Percentiles rank a stretch among this genome's conserved stretches.
These are phyloP conservation scores for Claviceps fusiformis DNA, from an alignment of 2,329 filamentous ascomycete species.

Conservation along the genomic window DNA sequence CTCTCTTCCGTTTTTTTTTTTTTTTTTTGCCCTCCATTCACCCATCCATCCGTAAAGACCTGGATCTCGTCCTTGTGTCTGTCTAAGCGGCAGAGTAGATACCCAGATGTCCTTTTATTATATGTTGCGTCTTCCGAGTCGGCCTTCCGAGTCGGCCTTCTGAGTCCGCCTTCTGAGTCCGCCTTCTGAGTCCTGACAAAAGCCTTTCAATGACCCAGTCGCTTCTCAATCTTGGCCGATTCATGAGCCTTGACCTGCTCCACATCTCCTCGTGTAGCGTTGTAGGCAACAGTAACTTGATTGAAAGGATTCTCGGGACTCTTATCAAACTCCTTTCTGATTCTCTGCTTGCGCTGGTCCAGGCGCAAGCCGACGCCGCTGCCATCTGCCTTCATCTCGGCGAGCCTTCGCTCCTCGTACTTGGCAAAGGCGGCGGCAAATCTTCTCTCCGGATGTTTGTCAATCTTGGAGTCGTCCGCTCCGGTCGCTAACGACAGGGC, in stretches of 20 bases:
- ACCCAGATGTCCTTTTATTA: too few species aligned
- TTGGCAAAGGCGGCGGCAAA: slow-evolving; percentile 75
- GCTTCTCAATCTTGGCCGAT: slow-evolving; percentile 59
- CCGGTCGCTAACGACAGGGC: slow-evolving; percentile 55
- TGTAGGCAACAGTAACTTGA: slow-evolving; percentile 62
- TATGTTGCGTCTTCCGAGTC: too few species aligned
- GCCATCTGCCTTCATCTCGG: slow-evolving; percentile 76
- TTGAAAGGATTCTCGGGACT: slow-evolving; percentile 93
- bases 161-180: too few species aligned
- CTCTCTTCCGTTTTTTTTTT: background rate
- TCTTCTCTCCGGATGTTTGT: slow-evolving; percentile 76
- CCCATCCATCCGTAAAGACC: background rate
- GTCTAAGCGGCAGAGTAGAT: background rate
- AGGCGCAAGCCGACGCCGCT: slow-evolving; percentile 57
- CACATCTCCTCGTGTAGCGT: slow-evolving; percentile 68
- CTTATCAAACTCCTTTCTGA: slow-evolving; percentile 88
- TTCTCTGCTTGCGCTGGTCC: slow-evolving; percentile 72
- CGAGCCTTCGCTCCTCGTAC: slow-evolving; percentile 67
- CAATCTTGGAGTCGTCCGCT: slow-evolving; percentile 54
- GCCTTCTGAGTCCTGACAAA: too few species aligned
- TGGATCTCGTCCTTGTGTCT: background rate
- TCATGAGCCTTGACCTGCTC: slow-evolving; percentile 51
- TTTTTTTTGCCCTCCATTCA: background rate
- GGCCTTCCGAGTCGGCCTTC: too few species aligned
- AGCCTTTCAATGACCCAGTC: slow-evolving; percentile 31